Conservation (phyloP, 331 rosid species). For the Stylosanthes scabra region DNA sequence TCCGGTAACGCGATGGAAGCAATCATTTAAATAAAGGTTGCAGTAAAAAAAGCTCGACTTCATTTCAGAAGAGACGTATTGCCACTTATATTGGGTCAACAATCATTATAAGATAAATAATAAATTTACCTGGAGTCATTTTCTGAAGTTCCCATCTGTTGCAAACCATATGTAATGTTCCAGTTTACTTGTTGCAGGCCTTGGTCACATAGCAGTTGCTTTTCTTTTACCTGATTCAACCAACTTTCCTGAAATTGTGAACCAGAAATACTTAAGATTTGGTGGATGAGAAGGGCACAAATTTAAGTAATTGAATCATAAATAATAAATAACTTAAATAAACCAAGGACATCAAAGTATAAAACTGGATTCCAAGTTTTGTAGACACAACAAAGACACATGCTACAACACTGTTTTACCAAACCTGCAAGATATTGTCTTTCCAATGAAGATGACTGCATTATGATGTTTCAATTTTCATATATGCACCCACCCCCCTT, state of each 20-base stretch:
- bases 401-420: neutral
- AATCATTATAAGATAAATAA: constrained; percentile 14
- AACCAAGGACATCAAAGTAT: neutral
- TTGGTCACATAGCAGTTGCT: constrained; percentile 78
- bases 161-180: constrained; percentile 49
- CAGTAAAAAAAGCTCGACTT: neutral
- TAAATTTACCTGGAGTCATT: constrained; percentile 60
- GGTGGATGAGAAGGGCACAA: constrained; percentile 23
- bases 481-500: neutral
- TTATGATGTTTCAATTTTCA: constrained; percentile 3
- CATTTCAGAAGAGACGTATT: constrained; percentile 9
- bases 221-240: constrained; percentile 90
- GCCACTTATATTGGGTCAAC: neutral
- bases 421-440: neutral
- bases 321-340: neutral
- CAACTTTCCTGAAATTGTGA: constrained; percentile 81
- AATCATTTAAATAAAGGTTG: constrained; percentile 3
- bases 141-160: constrained; percentile 62
- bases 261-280: constrained; percentile 32
- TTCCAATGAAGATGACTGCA: neutral
- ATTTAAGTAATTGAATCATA: neutral
- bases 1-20: neutral
- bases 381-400: neutral
- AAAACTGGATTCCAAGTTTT: constrained; percentile 24
- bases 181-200: constrained; percentile 71